Evolutionary conservation across 345 rosid genomes (phyloP), one percentile per base, ranked within the genome.

Genomic region (Mangifera indica): DNA sequence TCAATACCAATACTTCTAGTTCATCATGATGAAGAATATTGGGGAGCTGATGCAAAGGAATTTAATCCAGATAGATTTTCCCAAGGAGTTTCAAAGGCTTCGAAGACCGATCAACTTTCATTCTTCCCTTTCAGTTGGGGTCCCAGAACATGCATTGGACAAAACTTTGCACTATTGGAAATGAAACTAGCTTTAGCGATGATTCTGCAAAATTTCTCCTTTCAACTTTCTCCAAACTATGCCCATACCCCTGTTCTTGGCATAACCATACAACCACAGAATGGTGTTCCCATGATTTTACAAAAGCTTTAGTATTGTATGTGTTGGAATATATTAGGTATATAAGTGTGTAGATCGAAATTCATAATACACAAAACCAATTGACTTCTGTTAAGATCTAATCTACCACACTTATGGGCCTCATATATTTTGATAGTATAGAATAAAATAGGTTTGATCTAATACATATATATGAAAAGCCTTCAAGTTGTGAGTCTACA

Each of bases 21-120:
- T 37, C 93, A 90, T 44, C 86, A 70, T 2, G 86, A 78, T 70
- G 64, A 67, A 17, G 77, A 81, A 46, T 77, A 80, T 7, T 88
- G 86, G 91, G 91, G 90, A n/a, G 84, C 88, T 2, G 89, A 89
- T 64, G 88, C 75, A 10, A 60, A 70, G n/a, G 85, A 91, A 26
- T 85, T 91, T 80, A 82, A 83, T 24, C 91, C 89, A 13, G 72
- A 81, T 45, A 89, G 87, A 67, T 87, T 90, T 71, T 64, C 49
- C 2, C 84, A 81, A 32, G 91, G 91, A 25, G 49, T 88, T 55
- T 80, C 88, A 40, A 84, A 81, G 69, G 93, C 93, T 44, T 81
- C 91, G 11, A 84, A 81, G 51, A 69, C 7, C 9, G 42, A 77
- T 69, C 86, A 83, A 9, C 69, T 74, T 15, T 74, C 85, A 5